Percentiles rank a stretch among this genome's conserved stretches.
These are phyloP conservation scores for Phytophthora litchii DNA, from an alignment of 352 stramenopile species.

Conservation along the genomic window DNA sequence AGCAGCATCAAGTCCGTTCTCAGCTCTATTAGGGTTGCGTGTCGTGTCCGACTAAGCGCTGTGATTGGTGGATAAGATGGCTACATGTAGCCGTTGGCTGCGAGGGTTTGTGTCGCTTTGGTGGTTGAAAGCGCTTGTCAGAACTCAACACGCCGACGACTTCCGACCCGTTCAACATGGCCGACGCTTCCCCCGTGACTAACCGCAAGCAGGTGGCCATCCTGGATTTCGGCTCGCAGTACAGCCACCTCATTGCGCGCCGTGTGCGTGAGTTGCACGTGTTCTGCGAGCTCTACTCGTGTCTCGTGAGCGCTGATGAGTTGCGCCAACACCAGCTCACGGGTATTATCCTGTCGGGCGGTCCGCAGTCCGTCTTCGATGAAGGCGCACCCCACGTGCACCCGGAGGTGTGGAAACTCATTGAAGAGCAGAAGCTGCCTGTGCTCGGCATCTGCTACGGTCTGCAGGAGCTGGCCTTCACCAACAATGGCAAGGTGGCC, in stretches of 20 bases:
- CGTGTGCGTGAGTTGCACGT: conserved; percentile 98
- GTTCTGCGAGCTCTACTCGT: conserved; percentile 99
- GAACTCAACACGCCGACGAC: conserved; percentile 34
- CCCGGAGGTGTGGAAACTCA: conserved; percentile 95
- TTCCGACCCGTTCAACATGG: conserved; percentile 49
- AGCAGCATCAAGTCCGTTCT: neutral
- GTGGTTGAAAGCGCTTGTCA: conserved; percentile 22
- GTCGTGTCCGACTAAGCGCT: conserved; percentile 22
- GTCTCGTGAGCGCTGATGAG: conserved; percentile 93
- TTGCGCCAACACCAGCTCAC: conserved; percentile 93
- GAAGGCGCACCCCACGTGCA: conserved; percentile 94
- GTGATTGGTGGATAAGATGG: conserved; percentile 41
- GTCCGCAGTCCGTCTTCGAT: conserved; percentile 97
- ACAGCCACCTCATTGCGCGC: conserved; percentile 99
- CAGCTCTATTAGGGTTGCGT: conserved; percentile 18
- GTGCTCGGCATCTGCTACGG: conserved; percentile 99
- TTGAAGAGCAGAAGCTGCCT: conserved; percentile 95
- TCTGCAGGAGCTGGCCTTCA: conserved; percentile 95
- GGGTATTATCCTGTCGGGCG: conserved; percentile 98
- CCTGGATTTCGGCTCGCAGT: conserved; percentile 99
- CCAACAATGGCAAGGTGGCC: conserved; percentile 95
- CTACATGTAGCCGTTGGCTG: conserved; percentile 31
- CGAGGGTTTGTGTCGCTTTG: conserved; percentile 19
- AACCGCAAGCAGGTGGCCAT: conserved; percentile 97
- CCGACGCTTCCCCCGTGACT: conserved; percentile 75